Evolutionary conservation across 2,329 filamentous ascomycete genomes (phyloP).

Genomic region (Hypoxylon sp.): DNA sequence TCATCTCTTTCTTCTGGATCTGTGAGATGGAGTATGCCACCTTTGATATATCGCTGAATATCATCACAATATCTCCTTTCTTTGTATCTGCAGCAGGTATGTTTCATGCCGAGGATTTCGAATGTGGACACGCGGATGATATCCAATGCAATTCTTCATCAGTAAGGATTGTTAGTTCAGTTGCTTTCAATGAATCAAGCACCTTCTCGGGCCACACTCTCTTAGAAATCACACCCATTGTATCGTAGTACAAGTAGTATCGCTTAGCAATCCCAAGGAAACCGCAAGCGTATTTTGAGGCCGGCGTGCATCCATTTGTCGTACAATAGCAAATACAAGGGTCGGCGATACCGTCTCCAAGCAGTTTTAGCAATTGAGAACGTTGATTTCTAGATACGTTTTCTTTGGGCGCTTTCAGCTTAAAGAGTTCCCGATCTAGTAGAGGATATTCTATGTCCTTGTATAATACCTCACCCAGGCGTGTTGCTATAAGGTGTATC

Average conservation of each 20-base stretch:
- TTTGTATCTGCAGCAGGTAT: background rate
- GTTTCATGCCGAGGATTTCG: background rate
- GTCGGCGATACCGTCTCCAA: background rate
- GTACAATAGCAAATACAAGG: slow-evolving; percentile 20
- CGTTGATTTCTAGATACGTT: background rate
- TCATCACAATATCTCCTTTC: no score
- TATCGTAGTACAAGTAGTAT: background rate
- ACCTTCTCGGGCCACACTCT: no score
- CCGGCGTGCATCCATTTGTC: slow-evolving; percentile 6
- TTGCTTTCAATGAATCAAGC: no score
- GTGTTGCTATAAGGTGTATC: background rate
- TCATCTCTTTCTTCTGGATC: slow-evolving; percentile 23
- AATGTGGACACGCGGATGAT: background rate
- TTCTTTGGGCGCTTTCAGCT: background rate
- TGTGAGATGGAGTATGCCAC: background rate
- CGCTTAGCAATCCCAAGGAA: background rate
- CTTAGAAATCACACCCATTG: background rate
- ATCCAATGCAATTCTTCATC: background rate
- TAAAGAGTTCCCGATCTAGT: no score
- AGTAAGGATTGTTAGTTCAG: background rate
- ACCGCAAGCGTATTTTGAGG: background rate
- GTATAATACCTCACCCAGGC: no score
- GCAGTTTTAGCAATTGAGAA: background rate
- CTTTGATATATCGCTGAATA: no score
- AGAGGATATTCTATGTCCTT: background rate